Evolutionary conservation across 2,329 filamentous ascomycete genomes (phyloP).

Genomic region (Aspergillus oerlinghausenensis): DNA sequence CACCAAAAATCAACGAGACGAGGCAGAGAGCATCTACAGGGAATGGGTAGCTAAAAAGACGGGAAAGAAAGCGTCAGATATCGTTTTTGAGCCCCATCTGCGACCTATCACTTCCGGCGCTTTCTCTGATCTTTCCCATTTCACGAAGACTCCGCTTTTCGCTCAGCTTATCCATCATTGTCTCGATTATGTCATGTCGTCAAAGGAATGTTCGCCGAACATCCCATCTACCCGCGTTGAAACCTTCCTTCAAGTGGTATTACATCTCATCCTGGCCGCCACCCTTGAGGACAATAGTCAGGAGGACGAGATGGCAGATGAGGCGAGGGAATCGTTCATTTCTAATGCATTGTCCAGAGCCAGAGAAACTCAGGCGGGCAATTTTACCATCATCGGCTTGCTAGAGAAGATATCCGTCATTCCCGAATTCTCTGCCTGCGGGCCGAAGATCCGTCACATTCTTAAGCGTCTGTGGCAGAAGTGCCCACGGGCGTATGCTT

Average conservation of each 20-base stretch:
- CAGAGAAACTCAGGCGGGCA: slow-evolving; percentile 43
- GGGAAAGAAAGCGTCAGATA: slow-evolving; percentile 72
- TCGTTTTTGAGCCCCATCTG: slow-evolving; percentile 87
- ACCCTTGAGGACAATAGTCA: slow-evolving; percentile 72
- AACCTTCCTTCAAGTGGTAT: slow-evolving; percentile 82
- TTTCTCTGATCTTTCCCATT: slow-evolving; percentile 70
- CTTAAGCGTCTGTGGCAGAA: slow-evolving; percentile 81
- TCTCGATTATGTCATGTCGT: slow-evolving; percentile 72
- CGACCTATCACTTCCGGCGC: slow-evolving; percentile 70
- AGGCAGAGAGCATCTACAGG: slow-evolving; percentile 85
- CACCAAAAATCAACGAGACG: slow-evolving; percentile 93
- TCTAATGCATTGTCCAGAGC: slow-evolving; percentile 62
- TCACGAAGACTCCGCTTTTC: slow-evolving; percentile 81
- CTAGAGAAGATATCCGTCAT: slow-evolving; percentile 55
- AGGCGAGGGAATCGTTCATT: slow-evolving; percentile 62
- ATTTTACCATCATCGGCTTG: slow-evolving; percentile 49
- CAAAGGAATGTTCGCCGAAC: slow-evolving; percentile 62
- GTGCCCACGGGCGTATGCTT: slow-evolving; percentile 67
- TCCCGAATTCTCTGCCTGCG: slow-evolving; percentile 74
- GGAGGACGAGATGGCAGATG: slow-evolving; percentile 48
- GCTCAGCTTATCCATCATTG: slow-evolving; percentile 86
- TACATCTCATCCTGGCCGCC: slow-evolving; percentile 82
- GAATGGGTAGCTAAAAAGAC: slow-evolving; percentile 83
- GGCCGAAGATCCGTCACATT: slow-evolving; percentile 78
- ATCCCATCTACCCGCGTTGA: slow-evolving; percentile 82